A percentile compares a stretch with the other conserved stretches of the same genome.
phyloP scores from a whole-genome alignment of 2,329 filamentous ascomycete species.

The Fusarium pseudocircinatum region DNA sequence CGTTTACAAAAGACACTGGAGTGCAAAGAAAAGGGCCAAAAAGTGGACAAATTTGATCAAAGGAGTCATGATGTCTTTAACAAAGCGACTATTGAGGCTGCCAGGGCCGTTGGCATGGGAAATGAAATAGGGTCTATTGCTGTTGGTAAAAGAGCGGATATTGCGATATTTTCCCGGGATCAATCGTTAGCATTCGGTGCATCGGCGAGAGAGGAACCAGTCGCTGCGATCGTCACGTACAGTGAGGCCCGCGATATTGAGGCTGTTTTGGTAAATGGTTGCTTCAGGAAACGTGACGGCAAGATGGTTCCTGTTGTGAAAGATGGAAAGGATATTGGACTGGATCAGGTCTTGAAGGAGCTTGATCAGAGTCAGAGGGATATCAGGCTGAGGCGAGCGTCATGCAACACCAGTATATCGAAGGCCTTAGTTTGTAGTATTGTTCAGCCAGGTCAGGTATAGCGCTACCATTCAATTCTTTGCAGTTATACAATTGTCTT shows the following conservation, averaged over 20 bases:
- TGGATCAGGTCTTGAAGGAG: not conserved
- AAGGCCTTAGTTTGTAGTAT: not conserved
- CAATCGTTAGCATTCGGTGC: not conserved
- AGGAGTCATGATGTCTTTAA: not conserved
- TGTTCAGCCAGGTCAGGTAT: not conserved
- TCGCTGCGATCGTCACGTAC: not conserved
- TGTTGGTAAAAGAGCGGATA: not conserved
- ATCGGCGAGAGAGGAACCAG: not conserved
- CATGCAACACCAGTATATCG: not conserved
- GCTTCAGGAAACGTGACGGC: not conserved
- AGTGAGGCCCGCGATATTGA: not conserved
- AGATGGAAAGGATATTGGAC: not conserved
- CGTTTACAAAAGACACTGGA: not conserved
- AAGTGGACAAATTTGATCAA: not conserved
- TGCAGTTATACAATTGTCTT: no score
- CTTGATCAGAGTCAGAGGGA: not conserved
- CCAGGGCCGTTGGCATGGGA: not conserved
- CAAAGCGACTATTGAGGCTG: not conserved
- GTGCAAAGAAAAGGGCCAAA: not conserved
- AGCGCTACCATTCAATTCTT: not conserved
- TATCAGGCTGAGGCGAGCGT: not conserved
- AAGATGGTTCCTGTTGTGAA: not conserved
- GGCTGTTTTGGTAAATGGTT: not conserved
- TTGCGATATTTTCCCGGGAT: not conserved
- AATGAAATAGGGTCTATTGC: not conserved